Evolutionary conservation across 2,329 filamentous ascomycete species (phyloP).

Genomic region (Epichloe gansuensis): DNA sequence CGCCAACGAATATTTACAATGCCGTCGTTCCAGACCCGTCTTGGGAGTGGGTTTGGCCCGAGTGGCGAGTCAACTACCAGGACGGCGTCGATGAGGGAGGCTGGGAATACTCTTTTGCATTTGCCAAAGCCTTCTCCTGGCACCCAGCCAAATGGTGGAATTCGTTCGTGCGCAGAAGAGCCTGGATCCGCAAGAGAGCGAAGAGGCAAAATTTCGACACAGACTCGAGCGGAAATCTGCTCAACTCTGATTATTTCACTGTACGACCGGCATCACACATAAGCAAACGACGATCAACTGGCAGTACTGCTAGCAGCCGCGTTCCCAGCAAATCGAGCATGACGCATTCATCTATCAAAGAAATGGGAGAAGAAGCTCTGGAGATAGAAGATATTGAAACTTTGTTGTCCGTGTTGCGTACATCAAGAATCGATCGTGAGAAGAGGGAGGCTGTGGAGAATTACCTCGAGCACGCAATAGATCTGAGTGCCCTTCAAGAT

Average conservation of each 20-base stretch:
- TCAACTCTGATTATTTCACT: slow-evolving; percentile 70
- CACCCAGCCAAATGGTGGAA: slow-evolving; percentile 88
- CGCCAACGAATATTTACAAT: slow-evolving; percentile 60
- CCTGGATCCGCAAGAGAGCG: slow-evolving; percentile 74
- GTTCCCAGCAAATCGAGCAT: slow-evolving; percentile 25
- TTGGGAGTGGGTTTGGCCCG: slow-evolving; percentile 77
- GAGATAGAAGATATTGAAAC: slow-evolving; percentile 52
- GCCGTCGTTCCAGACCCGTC: slow-evolving; percentile 88
- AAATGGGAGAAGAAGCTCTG: slow-evolving; percentile 43
- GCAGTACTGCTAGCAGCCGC: slow-evolving; percentile 22
- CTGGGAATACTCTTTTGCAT: slow-evolving; percentile 94
- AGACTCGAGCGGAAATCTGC: slow-evolving; percentile 46
- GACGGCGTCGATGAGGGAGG: slow-evolving; percentile 71
- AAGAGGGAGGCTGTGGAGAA: slow-evolving; percentile 74
- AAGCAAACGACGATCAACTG: slow-evolving; percentile 15
- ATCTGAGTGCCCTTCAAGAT: slow-evolving; percentile 62
- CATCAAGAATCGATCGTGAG: slow-evolving; percentile 73
- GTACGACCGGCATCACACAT: slow-evolving; percentile 45
- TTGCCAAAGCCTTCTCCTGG: slow-evolving; percentile 65
- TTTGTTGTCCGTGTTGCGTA: slow-evolving; percentile 56
- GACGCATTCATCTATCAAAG: slow-evolving; percentile 23
- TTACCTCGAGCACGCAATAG: slow-evolving; percentile 69
- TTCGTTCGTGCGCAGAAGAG: slow-evolving; percentile 80
- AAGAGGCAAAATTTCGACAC: slow-evolving; percentile 40
- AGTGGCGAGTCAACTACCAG: slow-evolving; percentile 58